Percentiles rank a stretch among this genome's conserved stretches.
These are phyloP conservation scores for Ceratocystiopsis sp. DNA, from an alignment of 2,329 filamentous ascomycete genomes.

Conservation along the genomic window DNA sequence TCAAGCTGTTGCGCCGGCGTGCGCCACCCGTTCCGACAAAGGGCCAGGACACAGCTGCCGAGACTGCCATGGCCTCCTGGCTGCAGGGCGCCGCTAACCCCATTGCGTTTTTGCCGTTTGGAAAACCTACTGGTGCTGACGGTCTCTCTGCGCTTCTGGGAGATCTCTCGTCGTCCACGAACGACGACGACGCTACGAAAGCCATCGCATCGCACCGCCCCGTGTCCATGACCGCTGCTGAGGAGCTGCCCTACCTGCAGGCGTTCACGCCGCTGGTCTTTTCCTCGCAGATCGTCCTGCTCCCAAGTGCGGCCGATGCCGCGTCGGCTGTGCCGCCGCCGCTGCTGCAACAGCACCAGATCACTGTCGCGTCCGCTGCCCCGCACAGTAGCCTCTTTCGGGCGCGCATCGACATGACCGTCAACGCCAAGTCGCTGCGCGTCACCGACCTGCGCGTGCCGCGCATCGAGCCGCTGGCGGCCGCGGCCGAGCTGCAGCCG, in stretches of 20 bases:
- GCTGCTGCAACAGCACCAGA: conserved; percentile 35
- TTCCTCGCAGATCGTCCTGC: conserved; percentile 31
- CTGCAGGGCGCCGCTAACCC: too few species aligned
- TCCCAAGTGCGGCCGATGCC: conserved; percentile 16
- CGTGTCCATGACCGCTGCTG: conserved; percentile 39
- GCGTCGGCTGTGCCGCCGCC: conserved; percentile 6
- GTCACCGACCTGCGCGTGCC: conserved; percentile 36
- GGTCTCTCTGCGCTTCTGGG: too few species aligned
- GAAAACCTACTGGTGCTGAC: conserved; percentile 12
- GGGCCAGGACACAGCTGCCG: too few species aligned
- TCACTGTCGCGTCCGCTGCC: conserved; percentile 29
- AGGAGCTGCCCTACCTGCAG: conserved; percentile 52
- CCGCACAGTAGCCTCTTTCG: conserved; percentile 40
- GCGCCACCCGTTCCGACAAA: conserved; percentile 10
- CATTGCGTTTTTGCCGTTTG: too few species aligned
- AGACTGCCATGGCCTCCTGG: too few species aligned
- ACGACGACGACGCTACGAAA: conserved; percentile 13
- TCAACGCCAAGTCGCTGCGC: conserved; percentile 33
- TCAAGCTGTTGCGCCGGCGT: neutral
- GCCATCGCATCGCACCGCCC: conserved; percentile 47
- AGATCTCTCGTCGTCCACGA: conserved; percentile 10
- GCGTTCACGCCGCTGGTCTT: conserved; percentile 54
- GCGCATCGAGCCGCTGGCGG: conserved; percentile 34
- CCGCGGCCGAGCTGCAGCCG: conserved; percentile 37
- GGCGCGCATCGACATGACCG: conserved; percentile 38